phyloP scores from a whole-genome alignment of 176 grass and related monocot genomes.

The Eleusine indica region DNA sequence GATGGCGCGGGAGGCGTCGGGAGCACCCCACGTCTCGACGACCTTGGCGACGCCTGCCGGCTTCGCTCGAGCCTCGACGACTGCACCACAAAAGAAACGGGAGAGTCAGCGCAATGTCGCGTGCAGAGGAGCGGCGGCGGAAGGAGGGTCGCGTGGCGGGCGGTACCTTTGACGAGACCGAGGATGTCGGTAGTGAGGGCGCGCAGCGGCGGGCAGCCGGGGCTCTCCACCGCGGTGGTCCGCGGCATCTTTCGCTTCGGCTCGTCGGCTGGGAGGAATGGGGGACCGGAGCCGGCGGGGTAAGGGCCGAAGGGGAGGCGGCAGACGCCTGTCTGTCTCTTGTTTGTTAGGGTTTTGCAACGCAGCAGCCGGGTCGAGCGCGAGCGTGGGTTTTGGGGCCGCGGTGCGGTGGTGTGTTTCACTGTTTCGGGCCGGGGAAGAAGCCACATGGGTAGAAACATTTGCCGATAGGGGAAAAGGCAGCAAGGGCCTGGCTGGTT shows the following conservation, averaged over 20 bases:
- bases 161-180: slow-evolving; percentile 84
- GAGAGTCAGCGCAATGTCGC: neutral
- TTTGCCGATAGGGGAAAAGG: too few species aligned
- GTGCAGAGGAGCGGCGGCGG: neutral
- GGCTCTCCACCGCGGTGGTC: slow-evolving; percentile 64
- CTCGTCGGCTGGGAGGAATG: neutral
- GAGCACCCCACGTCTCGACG: slow-evolving; percentile 83
- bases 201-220: slow-evolving; percentile 81
- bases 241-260: slow-evolving; percentile 59
- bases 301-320: neutral
- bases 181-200: slow-evolving; percentile 74
- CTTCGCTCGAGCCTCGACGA: slow-evolving; percentile 69
- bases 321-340: neutral
- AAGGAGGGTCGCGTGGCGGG: neutral
- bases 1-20: slow-evolving; percentile 65
- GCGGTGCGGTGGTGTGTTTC: neutral
- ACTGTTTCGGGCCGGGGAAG: neutral
- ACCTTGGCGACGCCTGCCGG: slow-evolving; percentile 64
- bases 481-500: too few species aligned
- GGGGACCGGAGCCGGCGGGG: neutral
- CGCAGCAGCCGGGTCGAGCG: neutral
- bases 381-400: neutral
- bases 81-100: slow-evolving; percentile 24
- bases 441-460: neutral
- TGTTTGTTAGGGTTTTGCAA: slow-evolving; percentile 39